Percentiles rank a stretch among this genome's conserved stretches.
These are phyloP conservation scores for Pyricularia grisea DNA, from an alignment of 2,329 filamentous ascomycete species.

Conservation along the genomic window DNA sequence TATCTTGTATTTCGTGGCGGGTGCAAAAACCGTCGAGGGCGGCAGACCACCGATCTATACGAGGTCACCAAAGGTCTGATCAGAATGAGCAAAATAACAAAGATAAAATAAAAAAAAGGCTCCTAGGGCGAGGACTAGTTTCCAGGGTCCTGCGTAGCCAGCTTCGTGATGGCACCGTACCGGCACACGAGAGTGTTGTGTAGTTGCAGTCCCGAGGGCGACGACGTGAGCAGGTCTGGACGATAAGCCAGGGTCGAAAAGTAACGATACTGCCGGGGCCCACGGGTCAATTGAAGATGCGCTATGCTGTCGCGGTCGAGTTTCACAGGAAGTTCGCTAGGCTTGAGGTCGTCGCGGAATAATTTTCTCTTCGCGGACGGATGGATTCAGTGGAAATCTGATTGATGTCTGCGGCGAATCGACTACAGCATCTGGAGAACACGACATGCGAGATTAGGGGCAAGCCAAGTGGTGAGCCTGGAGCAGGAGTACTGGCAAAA, in stretches of 20 bases:
- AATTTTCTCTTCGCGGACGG: not conserved
- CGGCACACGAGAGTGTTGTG: not conserved
- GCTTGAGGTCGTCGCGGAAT: not conserved
- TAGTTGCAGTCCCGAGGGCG: not conserved
- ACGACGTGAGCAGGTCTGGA: not conserved
- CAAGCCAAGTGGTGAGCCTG: not conserved
- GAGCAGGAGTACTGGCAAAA: not conserved
- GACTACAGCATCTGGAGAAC: not conserved
- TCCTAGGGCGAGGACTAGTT: not conserved
- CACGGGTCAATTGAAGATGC: not conserved
- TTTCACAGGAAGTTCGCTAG: not conserved
- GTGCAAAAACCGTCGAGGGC: not conserved
- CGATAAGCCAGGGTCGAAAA: not conserved
- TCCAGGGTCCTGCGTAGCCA: not conserved
- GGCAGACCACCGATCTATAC: not conserved
- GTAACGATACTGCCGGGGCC: not conserved
- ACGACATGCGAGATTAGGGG: not conserved
- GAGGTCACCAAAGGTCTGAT: not conserved
- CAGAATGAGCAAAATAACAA: not conserved
- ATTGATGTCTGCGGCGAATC: not conserved
- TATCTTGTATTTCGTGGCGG: conserved; percentile 1
- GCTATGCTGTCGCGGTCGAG: not conserved
- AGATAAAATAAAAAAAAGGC: not conserved
- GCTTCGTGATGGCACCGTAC: not conserved
- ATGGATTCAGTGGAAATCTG: not conserved